These are phyloP conservation scores for Rhizopogon roseolus DNA, from an alignment of 768 basidiomycete species.

Conservation along the genomic window DNA sequence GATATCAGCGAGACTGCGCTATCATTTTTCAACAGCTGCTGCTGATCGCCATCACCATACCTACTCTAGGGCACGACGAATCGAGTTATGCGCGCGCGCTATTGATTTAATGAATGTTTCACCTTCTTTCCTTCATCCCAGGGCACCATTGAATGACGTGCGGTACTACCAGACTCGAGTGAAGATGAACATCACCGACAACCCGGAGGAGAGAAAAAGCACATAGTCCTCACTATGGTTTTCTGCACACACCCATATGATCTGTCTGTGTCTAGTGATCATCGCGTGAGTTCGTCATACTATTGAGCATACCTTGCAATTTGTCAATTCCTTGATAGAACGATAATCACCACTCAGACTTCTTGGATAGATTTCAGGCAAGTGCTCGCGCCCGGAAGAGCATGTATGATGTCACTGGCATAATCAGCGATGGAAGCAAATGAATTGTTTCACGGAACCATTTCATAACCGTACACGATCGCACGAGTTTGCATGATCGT, in stretches of 20 bases:
- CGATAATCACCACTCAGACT: too few relatives aligned
- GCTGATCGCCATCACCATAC: not conserved
- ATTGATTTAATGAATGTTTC: conserved; percentile 23
- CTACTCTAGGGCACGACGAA: not conserved
- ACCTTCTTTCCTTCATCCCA: conserved; percentile 16
- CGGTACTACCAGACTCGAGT: conserved; percentile 7
- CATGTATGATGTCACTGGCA: conserved; percentile 20
- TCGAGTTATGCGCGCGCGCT: conserved; percentile 21
- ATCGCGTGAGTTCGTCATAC: conserved; percentile 12
- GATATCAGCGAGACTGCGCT: too few relatives aligned
- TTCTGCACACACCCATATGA: conserved; percentile 15
- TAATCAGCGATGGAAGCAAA: conserved; percentile 27
- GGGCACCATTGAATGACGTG: conserved; percentile 15
- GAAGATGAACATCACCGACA: not conserved
- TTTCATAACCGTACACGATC: conserved; percentile 28
- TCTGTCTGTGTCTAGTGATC: too few relatives aligned
- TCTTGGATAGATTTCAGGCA: too few relatives aligned
- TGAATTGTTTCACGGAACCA: conserved; percentile 23
- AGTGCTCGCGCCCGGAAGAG: too few relatives aligned
- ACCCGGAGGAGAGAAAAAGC: not conserved
- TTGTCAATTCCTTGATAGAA: too few relatives aligned
- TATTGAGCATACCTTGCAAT: conserved; percentile 8
- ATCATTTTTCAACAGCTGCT: conserved; percentile 10
- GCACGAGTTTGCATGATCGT: conserved; percentile 10
- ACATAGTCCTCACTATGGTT: conserved; percentile 6